Conservation (phyloP, 441 rosid genomes). For the Brassica hybrid region DNA sequence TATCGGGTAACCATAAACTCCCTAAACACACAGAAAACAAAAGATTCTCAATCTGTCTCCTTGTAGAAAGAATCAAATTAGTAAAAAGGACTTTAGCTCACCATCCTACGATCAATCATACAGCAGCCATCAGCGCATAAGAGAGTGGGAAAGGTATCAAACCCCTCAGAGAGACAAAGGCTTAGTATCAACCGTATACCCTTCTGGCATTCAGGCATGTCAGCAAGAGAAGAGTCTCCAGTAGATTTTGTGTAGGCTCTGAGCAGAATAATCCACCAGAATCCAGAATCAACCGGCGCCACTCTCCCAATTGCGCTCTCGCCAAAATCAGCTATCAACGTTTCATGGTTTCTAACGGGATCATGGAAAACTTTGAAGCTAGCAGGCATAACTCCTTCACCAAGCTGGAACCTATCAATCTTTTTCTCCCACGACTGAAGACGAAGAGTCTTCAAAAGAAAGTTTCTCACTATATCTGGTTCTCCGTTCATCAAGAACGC, state of each 20-base stretch:
- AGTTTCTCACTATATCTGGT: slow-evolving; percentile 84
- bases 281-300: slow-evolving; percentile 95
- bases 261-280: slow-evolving; percentile 96
- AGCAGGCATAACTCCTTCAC: slow-evolving; percentile 96
- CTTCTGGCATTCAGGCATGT: slow-evolving; percentile 89
- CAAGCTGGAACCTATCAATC: slow-evolving; percentile 90
- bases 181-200: slow-evolving; percentile 92
- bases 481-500: slow-evolving; percentile 90
- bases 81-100: slow-evolving; percentile 36
- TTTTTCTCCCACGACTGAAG: slow-evolving; percentile 94
- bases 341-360: slow-evolving; percentile 74
- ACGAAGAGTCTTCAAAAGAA: slow-evolving; percentile 81
- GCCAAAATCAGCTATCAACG: slow-evolving; percentile 87
- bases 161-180: slow-evolving; percentile 86
- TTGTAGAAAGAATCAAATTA: background rate
- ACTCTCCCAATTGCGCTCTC: slow-evolving; percentile 97
- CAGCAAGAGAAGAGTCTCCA: slow-evolving; percentile 83
- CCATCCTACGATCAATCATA: slow-evolving; percentile 98
- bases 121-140: slow-evolving; percentile 96
- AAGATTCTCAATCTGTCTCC: background rate
- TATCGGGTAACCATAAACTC: slow-evolving; percentile 92
- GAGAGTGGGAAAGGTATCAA: slow-evolving; percentile 92
- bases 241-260: slow-evolving; percentile 92
- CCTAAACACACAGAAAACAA: slow-evolving; percentile 48
- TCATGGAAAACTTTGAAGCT: slow-evolving; percentile 92